These are phyloP conservation scores for Cordyceps farinosa DNA, from an alignment of 2,329 filamentous ascomycete genomes.

Conservation along the genomic window DNA sequence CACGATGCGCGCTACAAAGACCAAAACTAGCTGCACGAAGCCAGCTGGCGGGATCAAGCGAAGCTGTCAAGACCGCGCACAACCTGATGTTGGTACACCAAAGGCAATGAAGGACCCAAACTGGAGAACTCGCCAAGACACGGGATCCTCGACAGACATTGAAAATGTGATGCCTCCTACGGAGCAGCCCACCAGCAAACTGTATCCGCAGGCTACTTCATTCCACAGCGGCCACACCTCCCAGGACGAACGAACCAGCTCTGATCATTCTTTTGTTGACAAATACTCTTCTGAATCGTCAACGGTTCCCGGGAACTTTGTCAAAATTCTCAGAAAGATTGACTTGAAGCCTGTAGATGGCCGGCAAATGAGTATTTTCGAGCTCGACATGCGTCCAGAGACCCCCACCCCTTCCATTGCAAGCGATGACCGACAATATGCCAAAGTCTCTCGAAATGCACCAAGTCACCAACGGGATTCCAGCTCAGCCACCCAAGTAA, in stretches of 20 bases:
- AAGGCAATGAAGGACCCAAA: conserved; percentile 36
- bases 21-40: neutral
- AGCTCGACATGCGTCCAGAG: conserved; percentile 1
- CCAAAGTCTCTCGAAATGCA: neutral
- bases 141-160: neutral
- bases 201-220: neutral
- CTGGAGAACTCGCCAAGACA: conserved; percentile 30
- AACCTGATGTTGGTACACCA: conserved; percentile 23
- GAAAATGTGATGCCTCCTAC: neutral
- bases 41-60: neutral
- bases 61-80: conserved; percentile 21
- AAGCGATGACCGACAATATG: neutral
- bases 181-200: neutral
- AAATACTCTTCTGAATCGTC: neutral
- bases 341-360: conserved; percentile 4
- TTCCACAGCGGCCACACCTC: neutral
- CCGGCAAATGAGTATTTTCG: conserved; percentile 13
- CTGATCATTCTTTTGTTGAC: neutral
- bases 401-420: conserved; percentile 1
- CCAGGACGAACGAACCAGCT: neutral
- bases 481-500: neutral
- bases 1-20: neutral
- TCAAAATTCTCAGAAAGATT: conserved; percentile 2
- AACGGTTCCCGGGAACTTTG: neutral
- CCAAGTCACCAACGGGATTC: neutral